Conservation (phyloP, 768 basidiomycete species). For the Leccinum subgranulosum region DNA sequence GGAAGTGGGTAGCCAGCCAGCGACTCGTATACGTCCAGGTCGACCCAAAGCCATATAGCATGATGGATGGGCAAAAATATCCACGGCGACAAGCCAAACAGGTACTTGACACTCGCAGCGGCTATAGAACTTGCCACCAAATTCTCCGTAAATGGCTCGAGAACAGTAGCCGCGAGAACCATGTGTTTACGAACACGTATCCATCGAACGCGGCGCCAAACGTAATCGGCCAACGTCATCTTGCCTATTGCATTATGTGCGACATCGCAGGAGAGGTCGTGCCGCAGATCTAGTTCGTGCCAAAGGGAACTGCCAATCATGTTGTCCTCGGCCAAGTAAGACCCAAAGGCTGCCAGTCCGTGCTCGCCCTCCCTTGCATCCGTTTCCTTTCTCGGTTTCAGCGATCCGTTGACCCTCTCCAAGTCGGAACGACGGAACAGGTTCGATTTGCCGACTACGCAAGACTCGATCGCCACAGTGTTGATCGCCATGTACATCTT, state of each 20-base stretch:
- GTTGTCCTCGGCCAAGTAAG: slow-evolving; percentile 96
- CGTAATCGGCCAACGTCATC: slow-evolving; percentile 82
- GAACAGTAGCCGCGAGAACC: slow-evolving; percentile 79
- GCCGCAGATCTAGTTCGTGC: slow-evolving; percentile 88
- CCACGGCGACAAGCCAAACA: slow-evolving; percentile 52
- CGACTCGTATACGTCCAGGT: slow-evolving; percentile 78
- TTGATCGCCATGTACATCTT: slow-evolving; percentile 98
- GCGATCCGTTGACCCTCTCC: slow-evolving; percentile 65
- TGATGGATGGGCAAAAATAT: slow-evolving; percentile 60
- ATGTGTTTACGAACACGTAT: slow-evolving; percentile 95
- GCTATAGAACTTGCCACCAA: slow-evolving; percentile 67
- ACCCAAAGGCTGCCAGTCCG: slow-evolving; percentile 79
- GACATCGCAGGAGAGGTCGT: slow-evolving; percentile 89
- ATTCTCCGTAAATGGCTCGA: slow-evolving; percentile 93
- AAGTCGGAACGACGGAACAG: slow-evolving; percentile 89
- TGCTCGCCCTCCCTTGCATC: slow-evolving; percentile 20
- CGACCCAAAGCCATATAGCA: slow-evolving; percentile 68
- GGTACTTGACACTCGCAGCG: slow-evolving; percentile 47
- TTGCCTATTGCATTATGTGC: slow-evolving; percentile 86
- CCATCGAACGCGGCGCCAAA: slow-evolving; percentile 91
- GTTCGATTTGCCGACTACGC: slow-evolving; percentile 96
- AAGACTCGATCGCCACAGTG: slow-evolving; percentile 83
- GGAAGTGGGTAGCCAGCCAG: slow-evolving; percentile 66
- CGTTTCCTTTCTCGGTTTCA: slow-evolving; percentile 42
- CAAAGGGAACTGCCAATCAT: slow-evolving; percentile 92